phyloP scores from a whole-genome alignment of 2,329 filamentous ascomycete genomes.

The Ascochyta rabiei region DNA sequence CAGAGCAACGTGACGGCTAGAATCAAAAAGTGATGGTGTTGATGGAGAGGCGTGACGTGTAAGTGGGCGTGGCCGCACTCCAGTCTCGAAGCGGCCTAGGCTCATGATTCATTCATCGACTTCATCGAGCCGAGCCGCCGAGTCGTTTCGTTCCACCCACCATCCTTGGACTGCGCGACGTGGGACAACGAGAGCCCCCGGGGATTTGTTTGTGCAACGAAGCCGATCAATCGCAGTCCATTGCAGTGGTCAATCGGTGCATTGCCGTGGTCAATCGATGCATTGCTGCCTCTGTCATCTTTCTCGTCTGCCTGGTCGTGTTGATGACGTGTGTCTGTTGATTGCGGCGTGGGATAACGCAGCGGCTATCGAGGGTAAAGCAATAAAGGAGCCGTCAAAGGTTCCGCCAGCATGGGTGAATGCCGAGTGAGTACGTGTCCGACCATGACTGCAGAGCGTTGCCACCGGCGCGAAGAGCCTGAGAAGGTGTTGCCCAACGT shows the following conservation, averaged over 20 bases:
- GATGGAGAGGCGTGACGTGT: constrained; percentile 42
- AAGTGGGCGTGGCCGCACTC: constrained; percentile 21
- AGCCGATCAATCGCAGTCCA: constrained; percentile 18
- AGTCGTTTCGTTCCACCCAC: constrained; percentile 25
- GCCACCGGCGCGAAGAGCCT: constrained; percentile 5
- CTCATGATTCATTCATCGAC: constrained; percentile 10
- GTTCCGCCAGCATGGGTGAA: constrained; percentile 24
- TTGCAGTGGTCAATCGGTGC: background rate
- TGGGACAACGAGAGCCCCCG: constrained; percentile 27
- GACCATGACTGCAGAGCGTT: constrained; percentile 10
- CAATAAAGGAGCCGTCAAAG: constrained; percentile 14
- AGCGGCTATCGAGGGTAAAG: constrained; percentile 41
- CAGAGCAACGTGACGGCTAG: constrained; percentile 27
- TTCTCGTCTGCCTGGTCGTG: constrained; percentile 11
- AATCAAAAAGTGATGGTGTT: constrained; percentile 23
- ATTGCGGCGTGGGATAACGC: constrained; percentile 25
- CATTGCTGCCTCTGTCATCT: constrained; percentile 10
- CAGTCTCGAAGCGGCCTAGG: constrained; percentile 5
- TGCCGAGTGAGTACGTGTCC: constrained; percentile 41
- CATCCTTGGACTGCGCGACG: constrained; percentile 24
- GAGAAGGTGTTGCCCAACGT: constrained; percentile 13
- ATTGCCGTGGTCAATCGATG: constrained; percentile 4
- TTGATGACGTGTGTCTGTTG: constrained; percentile 38
- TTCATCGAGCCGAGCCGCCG: constrained; percentile 30
- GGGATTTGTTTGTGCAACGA: constrained; percentile 22